Base-by-base conservation (phyloP, 2,329 filamentous ascomycete species). In the Xylariaceae sp. region DNA sequence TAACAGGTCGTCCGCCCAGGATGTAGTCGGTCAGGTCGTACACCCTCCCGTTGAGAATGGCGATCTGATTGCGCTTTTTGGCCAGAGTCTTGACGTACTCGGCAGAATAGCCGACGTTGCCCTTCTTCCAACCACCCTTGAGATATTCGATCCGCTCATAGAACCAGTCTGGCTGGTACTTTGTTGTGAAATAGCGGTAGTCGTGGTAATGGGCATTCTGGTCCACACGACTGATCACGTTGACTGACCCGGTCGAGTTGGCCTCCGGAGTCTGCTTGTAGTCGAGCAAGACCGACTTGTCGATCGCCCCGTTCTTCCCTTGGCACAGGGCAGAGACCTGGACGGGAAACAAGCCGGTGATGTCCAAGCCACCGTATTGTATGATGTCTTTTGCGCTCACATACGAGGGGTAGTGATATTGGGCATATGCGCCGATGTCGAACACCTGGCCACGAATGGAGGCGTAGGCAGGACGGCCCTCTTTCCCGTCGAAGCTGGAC, bases 241-340 rank as follows among this genome's bases (percentile, higher is more conserved):
- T 76, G 14, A 81, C 77, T 9, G 78, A 74, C 13, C 82, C 83
- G 11, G 79, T 78, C 38, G 82, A 71, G 61, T 98, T 98, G 46
- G n/a, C n/a, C n/a, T n/a, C n/a, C n/a, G n/a, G n/a, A n/a, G 78
- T 79, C 26, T 73, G 78, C 48, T 80, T 81, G 65, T 90, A 97
- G 61, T 90, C 84, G 18, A 98, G 73, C 32, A 84, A 83, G n/a
- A 98, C 86, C 29, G 79, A 74, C 3, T 76, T 74, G 55, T 87
- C 74, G 30, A 80, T 67, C 2, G 55, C 58, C 15, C 83, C 85
- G 48, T 81, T 71, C 21, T 75, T 77, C 42, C 90, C 92, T 43
- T 84, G 76, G 63, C 92, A 98, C 26, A 98, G 73, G 30, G 90
- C 88, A 4, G 84, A 94, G 12, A 98, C 90, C 60, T 98, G 92